Base-by-base conservation (phyloP, 441 rosid genomes). In the Populus tomentosa region DNA sequence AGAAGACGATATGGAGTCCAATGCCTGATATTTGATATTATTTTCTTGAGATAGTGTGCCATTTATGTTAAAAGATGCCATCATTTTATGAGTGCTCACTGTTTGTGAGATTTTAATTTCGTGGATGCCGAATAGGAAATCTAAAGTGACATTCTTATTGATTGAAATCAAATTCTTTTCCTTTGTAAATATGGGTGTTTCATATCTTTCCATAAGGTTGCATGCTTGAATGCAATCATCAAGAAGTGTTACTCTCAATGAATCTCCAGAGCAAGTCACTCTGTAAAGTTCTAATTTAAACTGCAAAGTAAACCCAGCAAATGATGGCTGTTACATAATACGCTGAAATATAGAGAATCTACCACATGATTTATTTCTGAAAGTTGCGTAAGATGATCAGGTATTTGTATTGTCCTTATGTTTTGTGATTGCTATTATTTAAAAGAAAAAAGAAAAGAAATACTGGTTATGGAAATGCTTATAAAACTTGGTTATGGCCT, bases 1-100 rank as follows among this genome's bases (percentile, higher is more conserved):
- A 82, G 92, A 89, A 33, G 92, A 87, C 78, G 90, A 89, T 35
- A 72, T 78, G 71, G 89, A 87, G 73, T 80, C 84, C 72, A 87
- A 84, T 67, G 85, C 77, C 67, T 84, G 81, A 84, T 76, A 26
- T 53, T 68, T 73, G 26, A 16, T 28, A 72, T 8, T 71, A 23
- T 38, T 77, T 81, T 23, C 76, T 72, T 66, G 36, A 66, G 75
- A 79, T 80, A 42, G 38, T 81, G 73, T 67, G 62, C 23, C 56
- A 18, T 72, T 70, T 73, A 23, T 74, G 78, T 79, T 73, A 70
- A 70, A 77, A 78, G 62, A 35, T 72, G 61, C 70, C 72, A 75
- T 75, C 67, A 53, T 76, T 74, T 75, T 68, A 70, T 76, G 40
- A 50, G 69, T 80, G 77, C 68, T 40, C 75, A 70, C 73, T 71